Base-by-base conservation (phyloP, 108 stramenopile genomes). In the Fragilariopsis cylindrus region DNA sequence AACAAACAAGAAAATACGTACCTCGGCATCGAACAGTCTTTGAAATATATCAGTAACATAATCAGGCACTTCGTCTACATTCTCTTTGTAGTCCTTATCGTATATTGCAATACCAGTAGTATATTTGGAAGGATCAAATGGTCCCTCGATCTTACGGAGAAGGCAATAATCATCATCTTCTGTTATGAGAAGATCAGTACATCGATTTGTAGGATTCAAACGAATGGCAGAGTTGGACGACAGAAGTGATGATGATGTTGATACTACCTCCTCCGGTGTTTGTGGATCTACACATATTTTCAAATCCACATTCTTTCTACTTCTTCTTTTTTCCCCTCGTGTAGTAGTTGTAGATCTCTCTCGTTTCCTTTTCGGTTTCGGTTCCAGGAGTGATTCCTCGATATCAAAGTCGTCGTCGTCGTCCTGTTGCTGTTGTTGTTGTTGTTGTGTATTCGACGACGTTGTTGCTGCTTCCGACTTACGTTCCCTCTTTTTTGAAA, bases 1-100 rank as follows among this genome's bases (percentile, higher is more conserved):
- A 57, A 58, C 43, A 46, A 48, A 56, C 13, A 18, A 13, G 3
- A 8, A 40, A 47, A 4, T 4, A 69, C 92, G 82, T 76, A 91
- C 89, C 84, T 96, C 91, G 13, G 83, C 80, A 42, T 77, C 71
- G 66, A 83, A 93, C 0, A 93, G 74, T 57, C 91, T 78, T 70
- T 96, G 95, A 70, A 83, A 92, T 44, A 93, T 83, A 60, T 96
- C 95, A n/a, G 90, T 89, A 21, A 88, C 90, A 76, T 96, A 96
- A 42, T 84, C 76, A 18, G 85, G 67, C 3, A 71, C 83, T 41
- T 75, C 70, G 9, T 79, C 57, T 40, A 65, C 60, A 71, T 87
- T 76, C 30, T 71, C 60, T 45, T 46, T 42, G 19, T 72, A 58
- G 1, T 60, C 50, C 41, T 66, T 57, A 54, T 90, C 89, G 50